phyloP scores from a whole-genome alignment of 2,329 filamentous ascomycete genomes.

The Xylariaceae sp. region DNA sequence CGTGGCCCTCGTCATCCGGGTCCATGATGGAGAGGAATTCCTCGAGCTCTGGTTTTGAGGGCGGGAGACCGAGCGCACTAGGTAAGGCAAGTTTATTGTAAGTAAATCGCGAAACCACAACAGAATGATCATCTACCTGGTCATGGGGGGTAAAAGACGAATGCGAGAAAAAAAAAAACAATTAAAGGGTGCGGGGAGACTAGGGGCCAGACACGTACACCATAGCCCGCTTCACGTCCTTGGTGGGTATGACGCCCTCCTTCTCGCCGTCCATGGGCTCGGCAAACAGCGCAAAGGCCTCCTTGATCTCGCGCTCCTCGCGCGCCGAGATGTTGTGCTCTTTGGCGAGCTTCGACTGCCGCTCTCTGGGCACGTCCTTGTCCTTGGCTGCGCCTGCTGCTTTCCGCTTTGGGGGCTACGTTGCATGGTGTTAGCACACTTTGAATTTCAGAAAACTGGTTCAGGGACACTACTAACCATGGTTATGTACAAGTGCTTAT shows the following conservation, averaged over 20 bases:
- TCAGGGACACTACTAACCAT: too few species aligned
- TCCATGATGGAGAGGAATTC: slow-evolving; percentile 84
- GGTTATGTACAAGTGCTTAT: too few species aligned
- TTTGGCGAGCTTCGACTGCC: slow-evolving; percentile 87
- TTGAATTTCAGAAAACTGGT: too few species aligned
- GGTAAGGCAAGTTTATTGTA: slow-evolving; percentile 2
- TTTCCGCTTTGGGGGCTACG: slow-evolving; percentile 63
- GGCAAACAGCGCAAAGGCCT: slow-evolving; percentile 85
- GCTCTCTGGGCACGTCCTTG: slow-evolving; percentile 50
- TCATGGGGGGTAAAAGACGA: background rate
- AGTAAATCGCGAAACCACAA: background rate
- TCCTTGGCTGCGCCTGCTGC: slow-evolving; percentile 38
- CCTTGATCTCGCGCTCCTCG: slow-evolving; percentile 88
- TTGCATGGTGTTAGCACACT: slow-evolving; percentile 3
- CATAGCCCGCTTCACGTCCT: slow-evolving; percentile 74
- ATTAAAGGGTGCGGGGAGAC: too few species aligned
- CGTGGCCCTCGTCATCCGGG: slow-evolving; percentile 78
- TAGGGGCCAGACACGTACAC: slow-evolving; percentile 63
- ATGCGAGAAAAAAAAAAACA: slow-evolving; percentile 3
- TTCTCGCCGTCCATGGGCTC: slow-evolving; percentile 75
- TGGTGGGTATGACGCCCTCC: slow-evolving; percentile 70
- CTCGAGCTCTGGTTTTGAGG: slow-evolving; percentile 69
- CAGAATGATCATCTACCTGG: background rate
- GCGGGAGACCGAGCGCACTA: slow-evolving; percentile 83
- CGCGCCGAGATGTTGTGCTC: slow-evolving; percentile 85